These are phyloP conservation scores for Tilletia caries DNA, from an alignment of 1,284 basidiomycete genomes.

Conservation along the genomic window DNA sequence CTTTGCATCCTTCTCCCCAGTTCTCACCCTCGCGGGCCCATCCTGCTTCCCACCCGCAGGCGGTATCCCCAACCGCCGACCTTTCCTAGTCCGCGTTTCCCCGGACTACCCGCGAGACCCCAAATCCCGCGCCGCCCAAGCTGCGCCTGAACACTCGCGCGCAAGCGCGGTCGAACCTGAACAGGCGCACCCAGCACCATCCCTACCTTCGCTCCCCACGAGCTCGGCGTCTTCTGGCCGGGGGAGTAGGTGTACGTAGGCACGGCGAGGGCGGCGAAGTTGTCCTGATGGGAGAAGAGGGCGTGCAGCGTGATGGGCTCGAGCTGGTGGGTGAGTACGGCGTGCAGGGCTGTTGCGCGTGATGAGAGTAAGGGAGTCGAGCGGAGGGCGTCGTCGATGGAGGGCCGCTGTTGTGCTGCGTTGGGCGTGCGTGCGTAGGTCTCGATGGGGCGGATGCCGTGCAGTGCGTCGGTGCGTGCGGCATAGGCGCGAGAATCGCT, in stretches of 20 bases:
- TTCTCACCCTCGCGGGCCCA: not conserved
- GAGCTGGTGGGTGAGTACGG: not conserved
- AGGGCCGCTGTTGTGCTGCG: not conserved
- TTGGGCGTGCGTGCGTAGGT: not conserved
- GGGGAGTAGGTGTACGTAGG: not conserved
- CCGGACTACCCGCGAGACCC: conserved; percentile 7
- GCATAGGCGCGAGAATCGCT: not conserved
- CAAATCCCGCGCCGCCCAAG: not conserved
- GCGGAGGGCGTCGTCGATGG: not conserved
- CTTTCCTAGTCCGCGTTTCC: not conserved
- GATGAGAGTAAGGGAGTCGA: not conserved
- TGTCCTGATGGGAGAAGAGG: conserved; percentile 6
- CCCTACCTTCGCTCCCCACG: not conserved
- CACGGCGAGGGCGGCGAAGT: not conserved
- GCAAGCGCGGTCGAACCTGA: not conserved
- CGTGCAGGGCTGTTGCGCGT: not conserved
- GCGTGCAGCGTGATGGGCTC: not conserved
- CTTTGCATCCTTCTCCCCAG: not conserved
- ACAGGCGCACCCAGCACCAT: not conserved
- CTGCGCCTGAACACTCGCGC: not conserved
- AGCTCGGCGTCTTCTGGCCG: not conserved
- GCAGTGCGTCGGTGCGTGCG: not conserved
- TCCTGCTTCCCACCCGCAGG: conserved; percentile 1
- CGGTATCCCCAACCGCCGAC: not conserved
- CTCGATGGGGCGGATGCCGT: not conserved